Base-by-base conservation (phyloP, 306 rosid species). In the Lithocarpus polystachyus region DNA sequence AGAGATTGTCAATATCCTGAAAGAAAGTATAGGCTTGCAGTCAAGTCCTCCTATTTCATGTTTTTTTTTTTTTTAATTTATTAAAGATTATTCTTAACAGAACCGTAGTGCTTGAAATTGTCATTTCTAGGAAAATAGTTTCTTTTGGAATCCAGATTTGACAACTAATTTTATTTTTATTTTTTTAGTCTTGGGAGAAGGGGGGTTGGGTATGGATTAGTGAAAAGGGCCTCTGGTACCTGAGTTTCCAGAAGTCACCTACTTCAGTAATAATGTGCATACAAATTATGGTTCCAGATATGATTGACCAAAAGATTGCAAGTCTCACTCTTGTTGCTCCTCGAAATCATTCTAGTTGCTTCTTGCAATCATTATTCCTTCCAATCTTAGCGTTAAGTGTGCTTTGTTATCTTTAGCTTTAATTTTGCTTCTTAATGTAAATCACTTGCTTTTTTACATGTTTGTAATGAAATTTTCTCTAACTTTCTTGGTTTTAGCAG, bases 401-500 rank as follows among this genome's bases (percentile, higher is more conserved):
- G 75, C 57, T 43, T 5, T 26, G 14, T 35, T 68, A 33, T 35
- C 51, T 68, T 35, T 29, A 35, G 70, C 20, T 35, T 35, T 35
- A 8, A 8, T 68, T 64, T 68, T 68, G 72, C 72, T 59, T 40
- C 54, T 26, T 65, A 40, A 37, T 77, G 1, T 67, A 4, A 68
- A 68, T 35, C 6, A 19, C 14, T 6, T 19, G 72, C 45, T 33
- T 68, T 48, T 19, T 68, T 24, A 68, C 10, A 33, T 67, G 40
- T 19, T 9, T 9, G 19, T 19, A n/a, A 61, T 13, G 53, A 0
- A 61, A 0, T 24, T 20, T 20, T 61, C n/a, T 51, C 73, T 78
- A 33, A 60, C 23, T 69, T 24, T 79, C 57, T 52, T 70, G 64
- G 54, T 76, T 29, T 85, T 70, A 54, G 74, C 62, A 62, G 64